A percentile compares a stretch with the other conserved stretches of the same genome.
These are phyloP conservation scores for Boletus rex-veris DNA, from an alignment of 768 basidiomycete species.

Conservation along the genomic window DNA sequence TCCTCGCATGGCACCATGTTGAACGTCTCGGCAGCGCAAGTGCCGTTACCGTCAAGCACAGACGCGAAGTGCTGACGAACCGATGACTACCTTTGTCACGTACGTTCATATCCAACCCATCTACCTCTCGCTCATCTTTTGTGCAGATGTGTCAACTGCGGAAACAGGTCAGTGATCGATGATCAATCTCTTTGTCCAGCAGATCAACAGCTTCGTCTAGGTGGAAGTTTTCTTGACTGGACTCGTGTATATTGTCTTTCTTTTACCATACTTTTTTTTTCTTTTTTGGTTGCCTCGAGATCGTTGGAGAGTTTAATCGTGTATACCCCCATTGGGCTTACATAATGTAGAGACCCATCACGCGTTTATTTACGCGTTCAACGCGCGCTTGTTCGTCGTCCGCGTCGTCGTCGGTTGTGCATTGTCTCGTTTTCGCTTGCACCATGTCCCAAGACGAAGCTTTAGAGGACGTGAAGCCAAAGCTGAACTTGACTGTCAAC, in stretches of 20 bases:
- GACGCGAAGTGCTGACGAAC: constrained; percentile 96
- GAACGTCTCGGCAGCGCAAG: constrained; percentile 52
- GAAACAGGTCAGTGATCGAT: constrained; percentile 45
- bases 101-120: constrained; percentile 34
- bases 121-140: not conserved
- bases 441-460: constrained; percentile 34
- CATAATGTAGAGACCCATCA: constrained; percentile 13
- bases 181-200: not conserved
- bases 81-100: constrained; percentile 98
- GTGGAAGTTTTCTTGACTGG: constrained; percentile 60
- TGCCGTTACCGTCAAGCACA: constrained; percentile 95
- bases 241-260: not conserved
- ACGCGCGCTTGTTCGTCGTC: not conserved
- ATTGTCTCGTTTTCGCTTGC: not conserved
- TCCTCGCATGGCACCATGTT: not conserved
- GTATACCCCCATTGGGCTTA: constrained; percentile 23
- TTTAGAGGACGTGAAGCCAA: constrained; percentile 59
- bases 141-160: constrained; percentile 62
- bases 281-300: not conserved
- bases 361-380: constrained; percentile 18
- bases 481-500: constrained; percentile 57
- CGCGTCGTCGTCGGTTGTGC: not conserved
- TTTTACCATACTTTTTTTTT: constrained; percentile 8
- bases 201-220: constrained; percentile 25
- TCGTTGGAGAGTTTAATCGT: constrained; percentile 6